Conservation (phyloP, 1,284 basidiomycete species). For the Tylopilus orsonianus region DNA sequence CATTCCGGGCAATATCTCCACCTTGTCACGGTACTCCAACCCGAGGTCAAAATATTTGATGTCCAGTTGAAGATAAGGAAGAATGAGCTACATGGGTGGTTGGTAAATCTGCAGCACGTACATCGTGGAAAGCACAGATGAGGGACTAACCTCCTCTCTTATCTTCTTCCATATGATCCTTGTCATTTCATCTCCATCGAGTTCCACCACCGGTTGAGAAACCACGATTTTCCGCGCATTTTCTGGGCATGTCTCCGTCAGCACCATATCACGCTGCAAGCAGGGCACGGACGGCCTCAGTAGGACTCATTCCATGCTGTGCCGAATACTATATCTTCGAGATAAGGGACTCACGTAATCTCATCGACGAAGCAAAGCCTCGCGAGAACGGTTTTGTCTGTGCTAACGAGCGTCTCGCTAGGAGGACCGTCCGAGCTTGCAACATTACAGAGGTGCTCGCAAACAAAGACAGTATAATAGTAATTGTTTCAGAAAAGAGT, state of each 20-base stretch:
- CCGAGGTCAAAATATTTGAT: conserved; percentile 99
- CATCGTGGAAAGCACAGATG: background rate
- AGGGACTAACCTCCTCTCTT: conserved; percentile 76
- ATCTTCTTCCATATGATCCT: conserved; percentile 99
- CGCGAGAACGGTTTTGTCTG: conserved; percentile 25
- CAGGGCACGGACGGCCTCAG: background rate
- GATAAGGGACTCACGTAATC: conserved; percentile 29
- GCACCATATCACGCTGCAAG: conserved; percentile 9
- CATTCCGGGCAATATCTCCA: conserved; percentile 29
- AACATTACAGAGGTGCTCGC: conserved; percentile 15
- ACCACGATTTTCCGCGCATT: conserved; percentile 71
- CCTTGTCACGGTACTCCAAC: conserved; percentile 87
- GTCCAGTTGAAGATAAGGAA: conserved; percentile 92
- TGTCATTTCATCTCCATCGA: conserved; percentile 98
- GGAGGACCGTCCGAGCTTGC: conserved; percentile 25
- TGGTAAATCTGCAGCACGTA: conserved; percentile 1
- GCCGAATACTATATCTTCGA: conserved; percentile 4
- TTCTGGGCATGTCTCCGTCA: conserved; percentile 22
- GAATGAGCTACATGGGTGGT: conserved; percentile 67
- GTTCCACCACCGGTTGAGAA: conserved; percentile 91
- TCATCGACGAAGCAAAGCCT: conserved; percentile 30
- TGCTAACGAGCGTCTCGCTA: conserved; percentile 26
- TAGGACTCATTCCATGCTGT: background rate
- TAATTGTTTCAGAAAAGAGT: background rate
- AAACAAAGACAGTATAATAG: conserved; percentile 15